These are phyloP conservation scores for Euphorbia tirucalli DNA, from an alignment of 345 rosid genomes.

Conservation along the genomic window DNA sequence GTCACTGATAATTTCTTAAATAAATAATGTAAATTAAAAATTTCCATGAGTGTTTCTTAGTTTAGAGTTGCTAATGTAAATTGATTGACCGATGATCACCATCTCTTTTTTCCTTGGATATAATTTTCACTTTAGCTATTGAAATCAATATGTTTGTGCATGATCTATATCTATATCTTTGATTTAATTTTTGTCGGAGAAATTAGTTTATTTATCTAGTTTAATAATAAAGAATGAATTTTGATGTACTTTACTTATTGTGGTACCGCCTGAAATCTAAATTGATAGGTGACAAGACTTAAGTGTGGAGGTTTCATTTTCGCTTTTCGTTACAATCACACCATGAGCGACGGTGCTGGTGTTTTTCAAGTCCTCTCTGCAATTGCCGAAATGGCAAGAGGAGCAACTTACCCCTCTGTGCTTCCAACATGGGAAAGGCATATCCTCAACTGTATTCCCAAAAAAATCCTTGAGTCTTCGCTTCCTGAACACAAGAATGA, in stretches of 20 bases:
- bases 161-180: neutral
- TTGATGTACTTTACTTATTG: neutral
- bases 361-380: constrained; percentile 6
- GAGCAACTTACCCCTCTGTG: constrained; percentile 2
- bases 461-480: constrained; percentile 2
- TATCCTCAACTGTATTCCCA: neutral
- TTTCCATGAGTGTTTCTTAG: too few relatives aligned
- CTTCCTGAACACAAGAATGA: constrained; percentile 11
- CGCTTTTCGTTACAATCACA: constrained; percentile 19
- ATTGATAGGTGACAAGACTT: constrained; percentile 21
- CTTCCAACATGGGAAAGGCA: constrained; percentile 21
- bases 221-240: neutral
- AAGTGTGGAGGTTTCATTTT: constrained; percentile 18
- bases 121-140: too few relatives aligned
- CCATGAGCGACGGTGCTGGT: constrained; percentile 19
- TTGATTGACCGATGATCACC: too few relatives aligned
- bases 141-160: neutral
- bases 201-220: neutral
- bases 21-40: too few relatives aligned
- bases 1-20: too few relatives aligned
- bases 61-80: too few relatives aligned
- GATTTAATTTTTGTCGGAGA: neutral
- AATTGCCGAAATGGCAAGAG: constrained; percentile 15
- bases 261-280: neutral
- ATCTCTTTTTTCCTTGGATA: too few relatives aligned